phyloP scores from a whole-genome alignment of 352 stramenopile species.

The Pythium periplocum region DNA sequence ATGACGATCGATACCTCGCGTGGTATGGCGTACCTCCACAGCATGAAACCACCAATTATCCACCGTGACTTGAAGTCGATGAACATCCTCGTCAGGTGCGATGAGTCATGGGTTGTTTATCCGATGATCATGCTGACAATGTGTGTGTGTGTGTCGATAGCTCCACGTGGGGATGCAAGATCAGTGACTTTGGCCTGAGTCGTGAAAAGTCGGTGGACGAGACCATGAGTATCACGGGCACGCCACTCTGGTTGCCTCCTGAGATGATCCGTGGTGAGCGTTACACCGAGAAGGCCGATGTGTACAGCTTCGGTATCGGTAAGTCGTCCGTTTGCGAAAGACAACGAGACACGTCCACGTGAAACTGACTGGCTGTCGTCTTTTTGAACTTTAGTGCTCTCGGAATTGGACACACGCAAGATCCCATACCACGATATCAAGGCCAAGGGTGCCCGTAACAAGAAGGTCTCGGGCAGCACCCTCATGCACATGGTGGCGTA shows the following conservation, averaged over 20 bases:
- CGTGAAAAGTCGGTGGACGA: constrained; percentile 94
- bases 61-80: constrained; percentile 97
- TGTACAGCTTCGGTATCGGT: constrained; percentile 88
- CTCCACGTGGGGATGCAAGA: constrained; percentile 88
- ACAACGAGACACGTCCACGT: too few relatives aligned
- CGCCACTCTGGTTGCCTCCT: constrained; percentile 76
- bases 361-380: too few relatives aligned
- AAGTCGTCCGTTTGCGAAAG: constrained; percentile 3
- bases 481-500: constrained; percentile 90
- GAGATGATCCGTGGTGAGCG: constrained; percentile 88
- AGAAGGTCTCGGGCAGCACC: constrained; percentile 80
- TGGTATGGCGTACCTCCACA: constrained; percentile 98
- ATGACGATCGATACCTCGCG: constrained; percentile 90
- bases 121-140: too few relatives aligned
- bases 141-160: constrained; percentile 14
- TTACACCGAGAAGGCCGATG: constrained; percentile 86
- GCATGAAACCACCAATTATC: constrained; percentile 97
- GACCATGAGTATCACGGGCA: constrained; percentile 91
- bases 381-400: constrained; percentile 42
- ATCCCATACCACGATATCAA: constrained; percentile 89
- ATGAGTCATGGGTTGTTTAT: neutral
- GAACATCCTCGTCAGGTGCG: constrained; percentile 84
- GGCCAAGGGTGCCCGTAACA: constrained; percentile 73
- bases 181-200: constrained; percentile 97
- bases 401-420: constrained; percentile 80